Base-by-base conservation (phyloP, 495 filamentous ascomycete genomes). In the Neurospora africana region DNA sequence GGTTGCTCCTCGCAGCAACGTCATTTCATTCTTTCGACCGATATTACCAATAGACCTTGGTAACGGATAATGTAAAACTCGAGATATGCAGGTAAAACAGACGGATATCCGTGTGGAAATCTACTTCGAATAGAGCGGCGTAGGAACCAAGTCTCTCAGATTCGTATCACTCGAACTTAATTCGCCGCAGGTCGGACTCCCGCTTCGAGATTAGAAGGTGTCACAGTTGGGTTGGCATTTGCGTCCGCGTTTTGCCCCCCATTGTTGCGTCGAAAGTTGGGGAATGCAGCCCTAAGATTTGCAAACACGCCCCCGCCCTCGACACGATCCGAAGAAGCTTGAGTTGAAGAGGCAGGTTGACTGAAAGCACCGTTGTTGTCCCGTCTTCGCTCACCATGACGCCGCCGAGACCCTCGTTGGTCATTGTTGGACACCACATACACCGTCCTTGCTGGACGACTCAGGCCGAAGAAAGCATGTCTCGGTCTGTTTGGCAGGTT, bases 161-260 rank as follows among this genome's bases (percentile, higher is more conserved):
- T 27, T 61, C 23, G 53, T 61, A 5, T 61, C 15, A 33, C 27
- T 23, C 53, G 13, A 17, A 71, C 15, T 73, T 39, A 69, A 35
- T 39, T 61, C 38, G 36, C 43, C 53, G 37, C 27, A 69, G 43
- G 47, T 39, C 74, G 72, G 13, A 75, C 71, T 33, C 79, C 81
- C 11, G 81, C 77, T 70, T 83, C 81, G 4, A 83, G 77, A 41
- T 81, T 76, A 5, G 81, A 81, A 3, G 80, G 80, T 4, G 81
- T 79, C 11, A 78, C 73, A 35, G 71, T 23, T 0, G 69, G 68
- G 70, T 74, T 75, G 41, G 74, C 69, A 8, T 73, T 75, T 7
- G 77, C 71, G 17, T 39, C 71, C 11, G 47, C 33, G 58, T 72
- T 69, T 53, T 43, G 70, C 33, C 17, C 19, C 41, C 73, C 72